Evolutionary conservation across 495 filamentous ascomycete genomes (phyloP).

Genomic region (Letharia columbiana): DNA sequence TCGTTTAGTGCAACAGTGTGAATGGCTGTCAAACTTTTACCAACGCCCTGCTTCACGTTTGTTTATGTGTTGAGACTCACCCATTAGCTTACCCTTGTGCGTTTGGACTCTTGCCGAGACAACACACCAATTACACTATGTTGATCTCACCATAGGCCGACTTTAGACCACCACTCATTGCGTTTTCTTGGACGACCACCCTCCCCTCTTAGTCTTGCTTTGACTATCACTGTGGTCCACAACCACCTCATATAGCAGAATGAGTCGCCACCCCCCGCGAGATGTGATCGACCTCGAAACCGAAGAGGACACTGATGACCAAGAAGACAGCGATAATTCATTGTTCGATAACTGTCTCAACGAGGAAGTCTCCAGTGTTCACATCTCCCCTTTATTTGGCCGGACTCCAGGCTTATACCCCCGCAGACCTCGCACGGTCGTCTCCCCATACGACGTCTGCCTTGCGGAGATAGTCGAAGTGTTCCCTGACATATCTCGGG

Average conservation of each 20-base stretch:
- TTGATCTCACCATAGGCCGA: not conserved
- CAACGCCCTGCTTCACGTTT: not conserved
- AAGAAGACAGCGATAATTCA: constrained; percentile 15
- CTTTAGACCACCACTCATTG: not conserved
- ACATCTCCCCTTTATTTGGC: not conserved
- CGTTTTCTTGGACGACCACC: not conserved
- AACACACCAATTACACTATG: not conserved
- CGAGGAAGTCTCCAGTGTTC: not conserved
- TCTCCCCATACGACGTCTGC: constrained; percentile 28
- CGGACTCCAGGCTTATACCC: not conserved
- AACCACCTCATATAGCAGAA: not conserved
- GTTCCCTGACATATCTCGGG: constrained; percentile 43
- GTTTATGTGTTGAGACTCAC: not conserved
- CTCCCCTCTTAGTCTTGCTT: not conserved
- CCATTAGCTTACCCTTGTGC: not conserved
- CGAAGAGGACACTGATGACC: not conserved
- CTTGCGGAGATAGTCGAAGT: constrained; percentile 37
- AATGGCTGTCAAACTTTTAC: not conserved
- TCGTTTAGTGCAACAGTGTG: not conserved
- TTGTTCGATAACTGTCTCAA: not conserved
- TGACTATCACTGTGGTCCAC: not conserved
- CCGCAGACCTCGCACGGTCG: not conserved
- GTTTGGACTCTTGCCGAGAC: not conserved
- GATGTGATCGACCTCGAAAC: constrained; percentile 19
- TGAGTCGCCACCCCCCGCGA: not conserved